Evolutionary conservation across 139 green algal genomes (phyloP), one percentile per base, ranked within the genome.

Genomic region (Tetradesmus obliquus): DNA sequence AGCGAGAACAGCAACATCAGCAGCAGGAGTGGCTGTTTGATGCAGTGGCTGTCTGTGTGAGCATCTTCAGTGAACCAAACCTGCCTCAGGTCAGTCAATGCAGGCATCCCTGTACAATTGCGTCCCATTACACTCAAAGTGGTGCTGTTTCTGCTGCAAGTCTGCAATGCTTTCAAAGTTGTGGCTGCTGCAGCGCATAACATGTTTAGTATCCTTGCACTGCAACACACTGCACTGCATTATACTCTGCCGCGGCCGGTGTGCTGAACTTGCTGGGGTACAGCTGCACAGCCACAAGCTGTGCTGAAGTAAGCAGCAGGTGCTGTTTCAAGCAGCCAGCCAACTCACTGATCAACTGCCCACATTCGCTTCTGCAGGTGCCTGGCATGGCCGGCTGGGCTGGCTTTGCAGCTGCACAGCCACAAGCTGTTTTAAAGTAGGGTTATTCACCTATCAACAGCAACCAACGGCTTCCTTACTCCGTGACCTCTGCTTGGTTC

Each of bases 1-100:
- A 22, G 5, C 74, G 54, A 9, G 5, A 55, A 51, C 51, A 32
- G 80, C 51, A 57, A 51, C 51, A 86, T 51, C 51, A 54, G 5
- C 55, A 87, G 54, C 62, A 83, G 82, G 82, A 79, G 80, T 82
- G 51, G 54, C 0, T 57, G 3, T 98, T 97, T 91, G 97, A 98
- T 91, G 97, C 96, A 15, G 87, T 99, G 55, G 93, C 98, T 2
- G 92, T 97, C 5, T 96, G 93, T 88, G 98, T 96, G 57, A 96
- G 97, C 71, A 95, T 97, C 85, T 98, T 97, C 91, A 94, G 86
- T 9, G 88, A 96, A 60, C 95, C 96, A 62, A 82, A 66, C 72
- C 32, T 93, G 58, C 90, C 93, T 19, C 58, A 92, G 53, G 86
- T 88, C 32, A 51, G 17, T 5, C 66, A 76, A 45, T 45, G 32